Conservation (phyloP, 768 basidiomycete species). For the Rhodotorula graminis region DNA sequence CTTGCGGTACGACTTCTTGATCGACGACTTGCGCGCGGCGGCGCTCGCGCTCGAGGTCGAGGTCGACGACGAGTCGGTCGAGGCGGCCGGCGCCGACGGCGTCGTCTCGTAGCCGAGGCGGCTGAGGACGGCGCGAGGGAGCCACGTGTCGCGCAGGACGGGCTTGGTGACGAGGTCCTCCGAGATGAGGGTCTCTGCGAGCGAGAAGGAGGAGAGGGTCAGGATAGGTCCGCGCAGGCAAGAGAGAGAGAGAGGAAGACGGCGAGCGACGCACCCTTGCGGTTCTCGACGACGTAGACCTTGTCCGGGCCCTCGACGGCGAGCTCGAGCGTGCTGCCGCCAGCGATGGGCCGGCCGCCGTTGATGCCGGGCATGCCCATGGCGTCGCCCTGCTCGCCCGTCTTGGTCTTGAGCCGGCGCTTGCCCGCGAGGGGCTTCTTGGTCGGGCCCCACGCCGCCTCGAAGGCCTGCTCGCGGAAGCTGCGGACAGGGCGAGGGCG, state of each 20-base stretch:
- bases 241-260: conserved; percentile 9
- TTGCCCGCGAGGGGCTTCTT: conserved; percentile 43
- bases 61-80: background rate
- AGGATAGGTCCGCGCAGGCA: background rate
- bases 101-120: background rate
- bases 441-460: background rate
- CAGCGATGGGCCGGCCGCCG: conserved; percentile 51
- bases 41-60: background rate
- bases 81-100: background rate
- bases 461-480: conserved; percentile 55
- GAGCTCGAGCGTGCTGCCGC: background rate
- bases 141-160: conserved; percentile 27
- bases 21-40: background rate
- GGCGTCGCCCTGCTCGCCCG: conserved; percentile 46
- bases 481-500: conserved; percentile 46
- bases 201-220: background rate
- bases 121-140: conserved; percentile 5
- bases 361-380: conserved; percentile 55
- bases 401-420: conserved; percentile 54
- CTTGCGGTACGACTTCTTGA: conserved; percentile 8
- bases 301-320: conserved; percentile 48
- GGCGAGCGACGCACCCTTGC: conserved; percentile 27
- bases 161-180: conserved; percentile 29
- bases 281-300: conserved; percentile 56
- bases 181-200: conserved; percentile 24